Conservation (phyloP, 1,139 yeast genomes). For the Dujonia santamariae region DNA sequence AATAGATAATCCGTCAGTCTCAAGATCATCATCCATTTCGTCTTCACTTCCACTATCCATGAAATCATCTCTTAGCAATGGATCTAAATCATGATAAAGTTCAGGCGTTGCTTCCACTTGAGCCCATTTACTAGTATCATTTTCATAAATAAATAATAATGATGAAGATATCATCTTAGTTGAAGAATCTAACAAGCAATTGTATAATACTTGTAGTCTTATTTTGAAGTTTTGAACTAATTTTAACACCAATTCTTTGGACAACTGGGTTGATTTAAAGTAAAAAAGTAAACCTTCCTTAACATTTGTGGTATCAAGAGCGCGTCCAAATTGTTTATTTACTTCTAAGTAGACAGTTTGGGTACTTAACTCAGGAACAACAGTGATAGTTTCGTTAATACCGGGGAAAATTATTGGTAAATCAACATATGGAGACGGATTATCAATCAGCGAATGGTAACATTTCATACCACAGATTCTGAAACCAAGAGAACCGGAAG, state of each 20-base stretch:
- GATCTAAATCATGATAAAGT: conserved; percentile 31
- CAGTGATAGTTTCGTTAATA: conserved; percentile 15
- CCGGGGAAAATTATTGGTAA: conserved; percentile 7
- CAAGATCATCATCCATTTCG: no score
- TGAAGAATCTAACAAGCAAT: conserved; percentile 60
- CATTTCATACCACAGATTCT: conserved; percentile 90
- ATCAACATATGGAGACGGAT: conserved; percentile 1
- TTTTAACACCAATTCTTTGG: conserved; percentile 20
- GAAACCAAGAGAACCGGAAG: conserved; percentile 72
- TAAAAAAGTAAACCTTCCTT: conserved; percentile 49
- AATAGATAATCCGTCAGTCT: no score
- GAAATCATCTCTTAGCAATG: conserved; percentile 33
- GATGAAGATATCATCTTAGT: conserved; percentile 74
- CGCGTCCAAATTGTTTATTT: conserved; percentile 72
- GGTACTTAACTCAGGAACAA: conserved; percentile 6
- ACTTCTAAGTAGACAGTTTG: conserved; percentile 37
- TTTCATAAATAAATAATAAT: conserved; percentile 71
- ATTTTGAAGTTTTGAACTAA: conserved; percentile 44
- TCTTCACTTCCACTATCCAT: conserved; percentile 27
- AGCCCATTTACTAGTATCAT: conserved; percentile 53
- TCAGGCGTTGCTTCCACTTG: conserved; percentile 19
- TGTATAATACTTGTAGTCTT: conserved; percentile 62
- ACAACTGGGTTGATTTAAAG: conserved; percentile 38
- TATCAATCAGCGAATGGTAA: conserved; percentile 19
- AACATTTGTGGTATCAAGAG: conserved; percentile 43